These are phyloP conservation scores for Cenococcum geophilum DNA, from an alignment of 495 filamentous ascomycete species.

Conservation along the genomic window DNA sequence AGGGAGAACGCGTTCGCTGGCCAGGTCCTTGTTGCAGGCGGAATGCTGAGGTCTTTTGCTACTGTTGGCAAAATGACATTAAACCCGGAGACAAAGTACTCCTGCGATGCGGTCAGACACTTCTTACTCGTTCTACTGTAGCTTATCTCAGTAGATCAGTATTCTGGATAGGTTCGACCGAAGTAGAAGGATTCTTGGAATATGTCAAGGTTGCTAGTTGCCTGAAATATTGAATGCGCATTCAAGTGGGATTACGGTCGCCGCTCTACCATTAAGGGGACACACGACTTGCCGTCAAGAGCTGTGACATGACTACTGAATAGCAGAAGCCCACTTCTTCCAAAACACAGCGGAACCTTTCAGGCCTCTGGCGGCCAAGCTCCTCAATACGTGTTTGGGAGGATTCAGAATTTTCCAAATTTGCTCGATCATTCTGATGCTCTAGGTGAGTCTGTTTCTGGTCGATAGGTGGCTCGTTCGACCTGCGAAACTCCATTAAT, in stretches of 20 bases:
- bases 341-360: slow-evolving; percentile 51
- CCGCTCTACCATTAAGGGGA: neutral
- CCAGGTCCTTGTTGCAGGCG: slow-evolving; percentile 62
- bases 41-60: slow-evolving; percentile 56
- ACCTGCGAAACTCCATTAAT: neutral
- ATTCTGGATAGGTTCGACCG: neutral
- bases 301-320: slow-evolving; percentile 65
- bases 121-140: no score
- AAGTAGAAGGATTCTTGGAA: neutral
- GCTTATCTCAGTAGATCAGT: no score
- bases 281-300: slow-evolving; percentile 45
- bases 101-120: slow-evolving; percentile 17
- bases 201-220: neutral
- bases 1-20: slow-evolving; percentile 73
- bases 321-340: slow-evolving; percentile 64
- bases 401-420: neutral
- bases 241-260: neutral
- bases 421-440: neutral
- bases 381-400: slow-evolving; percentile 39
- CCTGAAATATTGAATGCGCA: neutral
- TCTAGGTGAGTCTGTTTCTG: neutral
- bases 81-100: slow-evolving; percentile 85
- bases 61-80: slow-evolving; percentile 73
- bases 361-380: slow-evolving; percentile 63
- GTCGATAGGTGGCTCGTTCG: neutral